Conservation (phyloP, 192 early-diverging fungal species). For the Linnemannia exigua region DNA sequence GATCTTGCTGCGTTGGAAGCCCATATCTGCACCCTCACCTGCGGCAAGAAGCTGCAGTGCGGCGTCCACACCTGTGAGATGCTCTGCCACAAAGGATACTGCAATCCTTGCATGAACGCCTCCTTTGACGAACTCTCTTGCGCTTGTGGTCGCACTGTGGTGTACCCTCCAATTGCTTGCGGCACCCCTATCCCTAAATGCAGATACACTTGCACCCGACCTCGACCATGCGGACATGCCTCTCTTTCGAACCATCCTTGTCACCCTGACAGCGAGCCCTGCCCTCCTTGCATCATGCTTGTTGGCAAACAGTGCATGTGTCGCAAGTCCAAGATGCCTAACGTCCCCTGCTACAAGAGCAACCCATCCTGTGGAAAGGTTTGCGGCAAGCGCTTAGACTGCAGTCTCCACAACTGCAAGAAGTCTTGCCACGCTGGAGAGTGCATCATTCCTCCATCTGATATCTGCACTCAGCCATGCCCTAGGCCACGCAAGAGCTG, state of each 20-base stretch:
- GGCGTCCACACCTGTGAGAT: constrained; percentile 83
- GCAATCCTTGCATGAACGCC: constrained; percentile 81
- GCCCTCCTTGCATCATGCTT: constrained; percentile 92
- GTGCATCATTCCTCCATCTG: constrained; percentile 68
- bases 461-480: constrained; percentile 80
- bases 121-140: constrained; percentile 89
- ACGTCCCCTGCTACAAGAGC: constrained; percentile 86
- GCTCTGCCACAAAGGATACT: constrained; percentile 84
- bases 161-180: constrained; percentile 91
- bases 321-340: constrained; percentile 81
- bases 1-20: constrained; percentile 56
- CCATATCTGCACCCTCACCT: constrained; percentile 78
- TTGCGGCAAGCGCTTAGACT: constrained; percentile 69
- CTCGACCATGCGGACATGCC: constrained; percentile 84
- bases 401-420: constrained; percentile 84
- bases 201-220: constrained; percentile 77
- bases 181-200: constrained; percentile 84
- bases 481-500: constrained; percentile 83
- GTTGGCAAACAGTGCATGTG: constrained; percentile 83
- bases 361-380: constrained; percentile 79
- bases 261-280: constrained; percentile 87
- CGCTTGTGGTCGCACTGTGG: constrained; percentile 84
- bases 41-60: constrained; percentile 84
- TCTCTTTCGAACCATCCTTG: constrained; percentile 82
- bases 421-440: constrained; percentile 87